A percentile compares a stretch with the other conserved stretches of the same genome.
These are phyloP conservation scores for Torulaspora franciscae DNA, from an alignment of 805 yeast species.

Conservation along the genomic window DNA sequence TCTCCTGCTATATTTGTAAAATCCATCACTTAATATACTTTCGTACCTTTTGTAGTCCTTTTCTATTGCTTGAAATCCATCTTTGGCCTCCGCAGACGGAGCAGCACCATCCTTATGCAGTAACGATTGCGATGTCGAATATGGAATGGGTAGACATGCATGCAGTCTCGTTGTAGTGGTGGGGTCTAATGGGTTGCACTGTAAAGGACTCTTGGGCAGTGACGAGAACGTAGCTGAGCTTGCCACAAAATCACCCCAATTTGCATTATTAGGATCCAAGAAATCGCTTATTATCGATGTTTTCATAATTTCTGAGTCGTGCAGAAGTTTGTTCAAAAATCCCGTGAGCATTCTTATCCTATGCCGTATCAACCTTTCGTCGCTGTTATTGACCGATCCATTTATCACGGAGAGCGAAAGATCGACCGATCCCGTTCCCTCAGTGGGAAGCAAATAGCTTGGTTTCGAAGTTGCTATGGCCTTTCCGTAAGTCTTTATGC, in stretches of 20 bases:
- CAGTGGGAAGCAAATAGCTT: constrained; percentile 29
- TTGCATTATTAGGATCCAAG: constrained; percentile 32
- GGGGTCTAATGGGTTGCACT: constrained; percentile 36
- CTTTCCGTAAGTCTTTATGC: constrained; percentile 32
- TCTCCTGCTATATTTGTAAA: constrained; percentile 30
- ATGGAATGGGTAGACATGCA: constrained; percentile 32
- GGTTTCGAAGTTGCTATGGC: constrained; percentile 31
- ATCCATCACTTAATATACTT: constrained; percentile 22
- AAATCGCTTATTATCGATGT: constrained; percentile 34
- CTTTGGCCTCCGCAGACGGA: constrained; percentile 14
- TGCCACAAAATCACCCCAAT: constrained; percentile 34
- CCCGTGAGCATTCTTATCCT: constrained; percentile 34
- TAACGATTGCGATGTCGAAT: constrained; percentile 24
- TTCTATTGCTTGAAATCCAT: constrained; percentile 26
- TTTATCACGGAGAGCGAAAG: constrained; percentile 31
- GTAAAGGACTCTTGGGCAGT: constrained; percentile 31
- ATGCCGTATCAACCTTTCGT: constrained; percentile 36
- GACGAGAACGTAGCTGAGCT: constrained; percentile 34
- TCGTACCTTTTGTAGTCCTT: constrained; percentile 31
- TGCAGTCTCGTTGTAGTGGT: constrained; percentile 35
- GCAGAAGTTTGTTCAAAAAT: constrained; percentile 31
- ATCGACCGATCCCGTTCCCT: constrained; percentile 31
- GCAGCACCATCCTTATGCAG: constrained; percentile 17
- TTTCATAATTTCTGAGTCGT: constrained; percentile 27
- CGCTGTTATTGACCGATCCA: constrained; percentile 29